Conservation (phyloP, 73 alveolate genomes). For the Paramecium sexaurelia region DNA sequence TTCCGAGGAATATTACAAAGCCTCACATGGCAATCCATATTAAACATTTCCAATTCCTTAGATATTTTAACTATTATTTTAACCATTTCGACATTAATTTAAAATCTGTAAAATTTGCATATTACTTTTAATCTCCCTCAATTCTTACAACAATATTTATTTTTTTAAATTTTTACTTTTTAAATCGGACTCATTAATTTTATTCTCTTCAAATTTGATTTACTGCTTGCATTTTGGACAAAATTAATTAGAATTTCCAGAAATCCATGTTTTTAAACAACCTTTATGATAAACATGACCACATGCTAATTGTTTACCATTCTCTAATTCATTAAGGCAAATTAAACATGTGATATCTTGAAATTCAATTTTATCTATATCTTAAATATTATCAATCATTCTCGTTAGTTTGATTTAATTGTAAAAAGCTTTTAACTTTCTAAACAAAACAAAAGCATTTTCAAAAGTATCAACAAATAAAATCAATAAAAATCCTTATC, state of each 20-base stretch:
- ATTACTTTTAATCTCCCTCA: not conserved
- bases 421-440: not conserved
- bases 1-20: not conserved
- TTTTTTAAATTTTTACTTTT: not conserved
- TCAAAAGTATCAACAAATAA: not conserved
- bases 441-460: not conserved
- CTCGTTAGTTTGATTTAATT: not conserved
- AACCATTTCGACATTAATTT: not conserved
- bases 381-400: conserved; percentile 33
- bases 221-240: conserved; percentile 43
- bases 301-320: conserved; percentile 30
- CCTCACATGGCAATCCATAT: conserved; percentile 45
- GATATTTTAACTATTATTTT: not conserved
- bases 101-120: not conserved
- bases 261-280: conserved; percentile 42
- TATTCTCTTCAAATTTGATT: not conserved
- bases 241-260: not conserved
- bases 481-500: not conserved
- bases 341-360: conserved; percentile 18
- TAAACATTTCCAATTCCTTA: conserved; percentile 14
- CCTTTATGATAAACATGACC: conserved; percentile 34
- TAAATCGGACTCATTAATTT: too few species aligned
- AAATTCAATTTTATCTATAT: conserved; percentile 6
- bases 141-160: not conserved
- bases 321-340: conserved; percentile 3